phyloP scores from a whole-genome alignment of 2,329 filamentous ascomycete genomes.

The Hypoxylon sp. region DNA sequence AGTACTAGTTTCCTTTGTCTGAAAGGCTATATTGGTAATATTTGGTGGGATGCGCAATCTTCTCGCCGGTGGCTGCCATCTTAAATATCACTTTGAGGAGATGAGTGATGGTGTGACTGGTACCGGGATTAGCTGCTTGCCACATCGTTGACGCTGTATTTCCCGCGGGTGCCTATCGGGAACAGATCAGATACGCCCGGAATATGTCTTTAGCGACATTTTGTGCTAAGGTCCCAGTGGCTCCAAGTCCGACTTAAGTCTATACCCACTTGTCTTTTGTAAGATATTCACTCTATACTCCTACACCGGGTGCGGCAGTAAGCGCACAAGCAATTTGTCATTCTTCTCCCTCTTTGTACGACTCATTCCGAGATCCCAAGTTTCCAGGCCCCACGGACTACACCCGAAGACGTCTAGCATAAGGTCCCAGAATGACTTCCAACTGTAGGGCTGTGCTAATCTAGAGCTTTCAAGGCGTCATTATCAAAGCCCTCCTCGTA shows the following conservation, averaged over 20 bases:
- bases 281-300: not conserved
- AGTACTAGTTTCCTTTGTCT: too few species aligned
- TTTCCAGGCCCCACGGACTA: not conserved
- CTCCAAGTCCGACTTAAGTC: not conserved
- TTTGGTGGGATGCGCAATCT: too few species aligned
- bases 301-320: not conserved
- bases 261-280: not conserved
- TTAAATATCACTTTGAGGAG: not conserved
- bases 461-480: too few species aligned
- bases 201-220: not conserved
- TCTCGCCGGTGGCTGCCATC: too few species aligned
- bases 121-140: not conserved
- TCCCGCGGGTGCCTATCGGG: not conserved
- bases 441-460: too few species aligned
- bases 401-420: not conserved
- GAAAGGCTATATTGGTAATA: too few species aligned
- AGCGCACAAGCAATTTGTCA: not conserved
- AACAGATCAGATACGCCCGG: too few species aligned
- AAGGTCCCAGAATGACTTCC: not conserved
- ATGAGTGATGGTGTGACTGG: not conserved
- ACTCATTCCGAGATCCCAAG: not conserved
- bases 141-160: not conserved
- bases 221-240: not conserved
- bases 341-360: not conserved
- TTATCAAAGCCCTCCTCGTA: not conserved